These are phyloP conservation scores for Thalassiosira mediterranea DNA, from an alignment of 352 stramenopile genomes.

Conservation along the genomic window DNA sequence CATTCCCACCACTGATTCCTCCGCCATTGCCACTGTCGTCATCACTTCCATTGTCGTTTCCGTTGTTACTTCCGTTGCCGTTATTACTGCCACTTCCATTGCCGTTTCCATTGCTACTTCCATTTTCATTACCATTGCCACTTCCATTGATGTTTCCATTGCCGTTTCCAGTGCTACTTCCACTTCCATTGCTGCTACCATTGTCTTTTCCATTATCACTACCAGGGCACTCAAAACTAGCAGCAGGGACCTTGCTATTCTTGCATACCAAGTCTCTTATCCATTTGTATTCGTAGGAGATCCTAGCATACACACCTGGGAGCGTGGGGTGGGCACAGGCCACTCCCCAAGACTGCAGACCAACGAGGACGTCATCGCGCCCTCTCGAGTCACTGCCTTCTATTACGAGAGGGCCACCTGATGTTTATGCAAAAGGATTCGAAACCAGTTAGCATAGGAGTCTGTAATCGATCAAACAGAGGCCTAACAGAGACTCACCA, in stretches of 20 bases:
- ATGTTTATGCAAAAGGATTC: too few species aligned
- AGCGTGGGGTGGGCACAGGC: background rate
- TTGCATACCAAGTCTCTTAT: conserved; percentile 9
- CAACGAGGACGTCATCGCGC: background rate
- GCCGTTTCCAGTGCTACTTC: background rate
- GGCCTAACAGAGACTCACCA: too few species aligned
- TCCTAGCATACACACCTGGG: conserved; percentile 13
- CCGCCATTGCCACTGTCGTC: background rate
- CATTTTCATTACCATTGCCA: too few species aligned
- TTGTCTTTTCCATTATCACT: background rate
- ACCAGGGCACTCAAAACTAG: background rate
- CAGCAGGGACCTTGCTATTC: background rate
- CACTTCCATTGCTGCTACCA: background rate
- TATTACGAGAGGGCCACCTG: conserved; percentile 7
- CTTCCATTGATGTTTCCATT: background rate
- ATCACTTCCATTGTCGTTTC: background rate
- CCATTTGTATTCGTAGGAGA: background rate
- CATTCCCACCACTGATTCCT: background rate
- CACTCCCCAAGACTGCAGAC: conserved; percentile 1
- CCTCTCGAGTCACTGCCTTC: background rate
- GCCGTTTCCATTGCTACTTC: too few species aligned
- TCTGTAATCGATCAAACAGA: too few species aligned
- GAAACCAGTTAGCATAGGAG: too few species aligned
- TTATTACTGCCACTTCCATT: too few species aligned
- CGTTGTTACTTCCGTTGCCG: background rate